These are phyloP conservation scores for Ganoderma lingzhi DNA, from an alignment of 1,284 basidiomycete genomes.

Conservation along the genomic window DNA sequence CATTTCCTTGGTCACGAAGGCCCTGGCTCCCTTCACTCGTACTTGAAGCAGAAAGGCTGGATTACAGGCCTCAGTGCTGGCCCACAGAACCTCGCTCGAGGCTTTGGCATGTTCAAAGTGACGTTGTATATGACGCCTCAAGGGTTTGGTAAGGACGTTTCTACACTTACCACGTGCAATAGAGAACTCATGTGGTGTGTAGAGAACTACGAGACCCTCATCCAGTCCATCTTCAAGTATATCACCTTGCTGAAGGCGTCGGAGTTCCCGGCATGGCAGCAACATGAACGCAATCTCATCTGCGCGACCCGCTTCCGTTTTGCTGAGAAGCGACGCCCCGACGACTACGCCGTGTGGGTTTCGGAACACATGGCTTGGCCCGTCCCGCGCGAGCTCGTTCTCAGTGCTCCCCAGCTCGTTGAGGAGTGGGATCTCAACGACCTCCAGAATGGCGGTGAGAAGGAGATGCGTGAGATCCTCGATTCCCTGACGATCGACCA, in stretches of 20 bases:
- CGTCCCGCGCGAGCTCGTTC: conserved; percentile 80
- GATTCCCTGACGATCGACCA: conserved; percentile 67
- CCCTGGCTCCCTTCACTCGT: conserved; percentile 90
- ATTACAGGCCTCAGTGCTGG: conserved; percentile 83
- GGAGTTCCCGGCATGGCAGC: conserved; percentile 76
- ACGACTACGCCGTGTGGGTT: conserved; percentile 84
- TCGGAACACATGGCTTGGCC: conserved; percentile 84
- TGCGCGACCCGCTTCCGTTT: conserved; percentile 88
- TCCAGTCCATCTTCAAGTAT: conserved; percentile 87
- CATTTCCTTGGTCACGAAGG: conserved; percentile 98
- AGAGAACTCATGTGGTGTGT: conserved; percentile 5
- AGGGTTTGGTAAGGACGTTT: conserved; percentile 75
- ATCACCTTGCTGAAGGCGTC: conserved; percentile 82
- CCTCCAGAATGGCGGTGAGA: conserved; percentile 49
- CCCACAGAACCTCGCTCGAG: conserved; percentile 76
- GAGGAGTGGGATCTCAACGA: conserved; percentile 79
- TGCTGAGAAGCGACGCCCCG: conserved; percentile 85
- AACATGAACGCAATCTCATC: conserved; percentile 82
- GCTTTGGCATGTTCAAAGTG: conserved; percentile 92
- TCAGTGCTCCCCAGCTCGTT: conserved; percentile 79
- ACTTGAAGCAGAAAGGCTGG: conserved; percentile 95
- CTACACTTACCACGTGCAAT: not conserved
- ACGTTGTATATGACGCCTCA: conserved; percentile 85
- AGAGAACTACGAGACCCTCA: conserved; percentile 84
- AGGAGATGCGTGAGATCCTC: conserved; percentile 72